A percentile compares a stretch with the other conserved stretches of the same genome.
Conservation (phyloP, 352 stramenopile species). For the Pythium myriotylum region DNA sequence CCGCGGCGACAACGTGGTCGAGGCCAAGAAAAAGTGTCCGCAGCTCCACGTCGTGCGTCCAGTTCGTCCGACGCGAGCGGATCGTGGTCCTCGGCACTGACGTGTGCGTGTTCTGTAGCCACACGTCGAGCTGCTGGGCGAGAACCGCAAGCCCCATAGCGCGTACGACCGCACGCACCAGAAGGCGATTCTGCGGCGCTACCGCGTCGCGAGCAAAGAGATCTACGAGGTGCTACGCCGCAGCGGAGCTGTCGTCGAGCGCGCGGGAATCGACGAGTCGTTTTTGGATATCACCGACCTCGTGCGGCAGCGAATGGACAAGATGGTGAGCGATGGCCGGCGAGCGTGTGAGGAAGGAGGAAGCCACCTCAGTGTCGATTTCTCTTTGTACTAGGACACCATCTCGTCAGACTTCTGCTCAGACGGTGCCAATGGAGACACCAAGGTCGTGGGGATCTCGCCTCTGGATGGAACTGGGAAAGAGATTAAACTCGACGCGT, state of each 20-base stretch:
- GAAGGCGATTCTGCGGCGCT: conserved; percentile 80
- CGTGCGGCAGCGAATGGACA: conserved; percentile 51
- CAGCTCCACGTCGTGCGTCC: conserved; percentile 69
- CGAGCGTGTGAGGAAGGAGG: too few relatives aligned
- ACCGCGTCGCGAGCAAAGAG: conserved; percentile 74
- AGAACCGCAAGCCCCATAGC: conserved; percentile 67
- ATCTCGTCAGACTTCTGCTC: conserved; percentile 68
- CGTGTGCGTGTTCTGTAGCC: conserved; percentile 36
- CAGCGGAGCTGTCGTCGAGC: conserved; percentile 62
- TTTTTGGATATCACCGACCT: conserved; percentile 82
- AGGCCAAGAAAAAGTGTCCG: conserved; percentile 75
- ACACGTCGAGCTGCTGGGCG: conserved; percentile 80
- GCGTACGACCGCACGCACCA: conserved; percentile 75
- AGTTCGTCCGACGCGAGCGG: too few relatives aligned
- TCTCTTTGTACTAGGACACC: conserved; percentile 33
- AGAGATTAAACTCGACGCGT: conserved; percentile 28
- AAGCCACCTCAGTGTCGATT: too few relatives aligned
- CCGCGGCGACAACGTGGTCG: conserved; percentile 63
- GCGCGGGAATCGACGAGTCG: conserved; percentile 81
- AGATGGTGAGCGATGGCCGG: conserved; percentile 38
- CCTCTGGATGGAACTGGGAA: conserved; percentile 37
- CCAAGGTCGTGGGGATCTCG: conserved; percentile 72
- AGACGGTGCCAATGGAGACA: conserved; percentile 56
- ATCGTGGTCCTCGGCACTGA: too few relatives aligned
- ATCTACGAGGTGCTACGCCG: conserved; percentile 69